Evolutionary conservation across 306 rosid genomes (phyloP).

Genomic region (Calophaca sinica): DNA sequence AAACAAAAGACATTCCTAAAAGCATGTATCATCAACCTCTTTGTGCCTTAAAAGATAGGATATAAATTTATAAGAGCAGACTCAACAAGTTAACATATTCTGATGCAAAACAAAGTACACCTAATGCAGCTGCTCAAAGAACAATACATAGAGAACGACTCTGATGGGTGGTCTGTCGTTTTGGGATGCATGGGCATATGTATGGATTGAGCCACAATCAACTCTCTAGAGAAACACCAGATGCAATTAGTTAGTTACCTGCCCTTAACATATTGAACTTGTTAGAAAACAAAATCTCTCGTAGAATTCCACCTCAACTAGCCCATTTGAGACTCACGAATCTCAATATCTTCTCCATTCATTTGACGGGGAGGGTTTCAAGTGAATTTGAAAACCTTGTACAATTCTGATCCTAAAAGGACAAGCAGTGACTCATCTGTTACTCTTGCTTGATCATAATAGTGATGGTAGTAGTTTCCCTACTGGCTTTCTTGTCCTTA

Average conservation of each 20-base stretch:
- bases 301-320: constrained; percentile 58
- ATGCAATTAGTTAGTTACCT: constrained; percentile 50
- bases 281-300: constrained; percentile 67
- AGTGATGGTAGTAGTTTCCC: constrained; percentile 28
- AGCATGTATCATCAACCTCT: too few species aligned
- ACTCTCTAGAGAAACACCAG: constrained; percentile 60
- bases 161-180: too few species aligned
- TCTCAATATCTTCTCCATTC: constrained; percentile 55
- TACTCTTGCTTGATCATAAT: constrained; percentile 58
- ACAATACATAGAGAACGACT: too few species aligned
- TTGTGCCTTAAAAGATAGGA: too few species aligned
- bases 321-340: constrained; percentile 20
- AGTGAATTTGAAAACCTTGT: constrained; percentile 47
- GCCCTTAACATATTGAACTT: constrained; percentile 61
- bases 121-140: too few species aligned
- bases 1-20: too few species aligned
- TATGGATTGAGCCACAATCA: constrained; percentile 50
- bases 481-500: constrained; percentile 30
- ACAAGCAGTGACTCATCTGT: constrained; percentile 51
- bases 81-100: too few species aligned
- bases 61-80: too few species aligned
- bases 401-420: constrained; percentile 48
- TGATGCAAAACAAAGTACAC: too few species aligned
- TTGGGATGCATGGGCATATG: too few species aligned
- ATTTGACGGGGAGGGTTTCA: constrained; percentile 61